Conservation (phyloP, 208 protist genomes). For the Leishmania turanica region DNA sequence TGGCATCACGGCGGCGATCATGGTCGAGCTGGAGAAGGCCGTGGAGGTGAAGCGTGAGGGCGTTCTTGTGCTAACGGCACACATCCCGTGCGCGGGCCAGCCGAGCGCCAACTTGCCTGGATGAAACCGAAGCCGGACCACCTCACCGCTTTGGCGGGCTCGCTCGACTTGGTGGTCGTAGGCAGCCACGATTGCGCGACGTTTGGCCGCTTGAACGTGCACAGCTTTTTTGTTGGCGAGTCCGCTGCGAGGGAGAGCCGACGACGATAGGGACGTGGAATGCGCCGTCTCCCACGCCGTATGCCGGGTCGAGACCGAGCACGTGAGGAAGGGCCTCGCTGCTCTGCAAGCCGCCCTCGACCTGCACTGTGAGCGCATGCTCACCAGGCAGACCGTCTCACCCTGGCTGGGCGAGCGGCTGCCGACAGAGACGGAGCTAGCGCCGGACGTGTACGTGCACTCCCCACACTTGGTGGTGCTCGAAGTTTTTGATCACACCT, state of each 20-base stretch:
- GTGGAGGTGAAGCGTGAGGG: conserved; percentile 32
- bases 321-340: conserved; percentile 50
- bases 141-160: conserved; percentile 23
- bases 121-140: conserved; percentile 77
- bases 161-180: not conserved
- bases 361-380: conserved; percentile 41
- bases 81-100: conserved; percentile 40
- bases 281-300: conserved; percentile 41
- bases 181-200: conserved; percentile 56
- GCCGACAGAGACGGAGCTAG: conserved; percentile 36
- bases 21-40: conserved; percentile 33
- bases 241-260: not conserved
- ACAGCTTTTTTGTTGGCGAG: conserved; percentile 47
- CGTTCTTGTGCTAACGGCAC: conserved; percentile 48
- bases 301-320: conserved; percentile 69
- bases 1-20: conserved; percentile 30
- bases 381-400: conserved; percentile 27
- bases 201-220: conserved; percentile 46
- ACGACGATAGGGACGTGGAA: conserved; percentile 3
- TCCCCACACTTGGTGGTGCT: conserved; percentile 45
- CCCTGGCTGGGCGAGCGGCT: conserved; percentile 42
- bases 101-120: conserved; percentile 55
- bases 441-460: conserved; percentile 54
- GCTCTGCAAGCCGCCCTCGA: conserved; percentile 38
- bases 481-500: conserved; percentile 58